These are phyloP conservation scores for Cryptomeria japonica DNA, from an alignment of 75 land plant genomes.

Conservation along the genomic window DNA sequence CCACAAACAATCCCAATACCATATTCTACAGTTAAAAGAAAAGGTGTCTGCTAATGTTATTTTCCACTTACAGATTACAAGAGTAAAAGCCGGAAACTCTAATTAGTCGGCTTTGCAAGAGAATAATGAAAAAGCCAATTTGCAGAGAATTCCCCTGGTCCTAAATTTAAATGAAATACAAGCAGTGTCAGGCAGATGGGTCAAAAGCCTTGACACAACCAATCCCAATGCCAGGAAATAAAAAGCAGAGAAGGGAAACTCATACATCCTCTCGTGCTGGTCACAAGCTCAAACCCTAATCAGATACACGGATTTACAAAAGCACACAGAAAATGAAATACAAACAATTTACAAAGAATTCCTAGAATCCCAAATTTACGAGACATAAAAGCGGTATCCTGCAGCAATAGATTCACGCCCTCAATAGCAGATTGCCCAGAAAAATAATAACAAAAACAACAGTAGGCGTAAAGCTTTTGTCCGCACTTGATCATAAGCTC, in stretches of 20 bases:
- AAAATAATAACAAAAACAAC: too few relatives aligned
- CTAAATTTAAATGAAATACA: too few relatives aligned
- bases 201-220: background rate
- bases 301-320: background rate
- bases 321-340: background rate
- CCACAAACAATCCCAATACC: background rate
- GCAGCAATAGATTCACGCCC: too few relatives aligned
- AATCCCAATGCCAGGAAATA: background rate
- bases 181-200: background rate
- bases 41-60: background rate
- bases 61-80: background rate
- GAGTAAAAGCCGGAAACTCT: background rate
- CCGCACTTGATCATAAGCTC: background rate
- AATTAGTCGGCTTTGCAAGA: background rate
- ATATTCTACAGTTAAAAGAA: background rate
- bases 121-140: background rate
- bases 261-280: background rate
- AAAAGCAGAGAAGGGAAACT: background rate
- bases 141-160: background rate
- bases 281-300: background rate
- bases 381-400: too few relatives aligned
- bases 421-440: background rate
- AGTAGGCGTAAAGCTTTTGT: background rate
- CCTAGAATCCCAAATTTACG: too few relatives aligned
- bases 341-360: too few relatives aligned